phyloP scores from a whole-genome alignment of 331 rosid genomes.

The Acacia pycnantha region DNA sequence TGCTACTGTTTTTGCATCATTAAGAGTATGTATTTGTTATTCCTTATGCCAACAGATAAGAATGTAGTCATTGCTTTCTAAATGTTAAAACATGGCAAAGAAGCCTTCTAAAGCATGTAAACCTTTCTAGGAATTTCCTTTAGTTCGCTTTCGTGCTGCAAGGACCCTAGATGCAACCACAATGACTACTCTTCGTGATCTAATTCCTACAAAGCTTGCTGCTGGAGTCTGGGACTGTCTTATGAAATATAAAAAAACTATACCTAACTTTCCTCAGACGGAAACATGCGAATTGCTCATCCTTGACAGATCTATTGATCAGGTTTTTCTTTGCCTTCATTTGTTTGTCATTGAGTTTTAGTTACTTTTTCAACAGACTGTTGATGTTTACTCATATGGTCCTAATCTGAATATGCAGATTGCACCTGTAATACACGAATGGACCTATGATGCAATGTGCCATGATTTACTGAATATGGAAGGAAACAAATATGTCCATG shows the following conservation, averaged over 20 bases:
- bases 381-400: constrained; percentile 36
- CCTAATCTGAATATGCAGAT: constrained; percentile 61
- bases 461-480: constrained; percentile 92
- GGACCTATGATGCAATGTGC: constrained; percentile 99
- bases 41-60: constrained; percentile 14
- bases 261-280: constrained; percentile 82
- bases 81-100: constrained; percentile 13
- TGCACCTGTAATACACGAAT: constrained; percentile 96
- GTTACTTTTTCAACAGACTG: constrained; percentile 21
- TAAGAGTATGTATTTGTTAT: constrained; percentile 58
- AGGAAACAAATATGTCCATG: constrained; percentile 88
- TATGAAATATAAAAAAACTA: constrained; percentile 69
- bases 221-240: constrained; percentile 94
- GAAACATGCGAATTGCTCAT: constrained; percentile 97
- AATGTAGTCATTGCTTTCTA: constrained; percentile 25
- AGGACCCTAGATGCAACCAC: constrained; percentile 90
- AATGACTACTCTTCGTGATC: constrained; percentile 86
- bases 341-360: constrained; percentile 36
- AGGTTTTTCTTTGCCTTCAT: constrained; percentile 64
- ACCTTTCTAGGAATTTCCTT: constrained; percentile 74
- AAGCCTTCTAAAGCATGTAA: constrained; percentile 37
- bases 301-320: constrained; percentile 96
- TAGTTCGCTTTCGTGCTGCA: constrained; percentile 89
- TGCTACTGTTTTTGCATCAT: constrained; percentile 95
- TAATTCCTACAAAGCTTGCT: constrained; percentile 96